phyloP scores from a whole-genome alignment of 495 filamentous ascomycete species.

The Aspergillus wentii region DNA sequence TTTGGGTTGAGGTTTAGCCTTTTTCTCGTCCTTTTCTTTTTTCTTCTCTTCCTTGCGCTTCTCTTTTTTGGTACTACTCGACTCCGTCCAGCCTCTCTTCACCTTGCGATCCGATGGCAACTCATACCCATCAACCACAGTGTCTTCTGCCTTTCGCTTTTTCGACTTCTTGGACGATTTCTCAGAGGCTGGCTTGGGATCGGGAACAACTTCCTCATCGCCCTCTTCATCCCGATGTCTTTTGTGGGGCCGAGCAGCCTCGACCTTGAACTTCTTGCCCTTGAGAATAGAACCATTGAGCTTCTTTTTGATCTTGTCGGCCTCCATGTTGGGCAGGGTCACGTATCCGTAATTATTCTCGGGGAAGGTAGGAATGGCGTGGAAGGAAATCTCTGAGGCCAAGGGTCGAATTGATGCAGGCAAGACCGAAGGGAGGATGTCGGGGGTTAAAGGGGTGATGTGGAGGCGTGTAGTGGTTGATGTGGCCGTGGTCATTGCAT shows the following conservation, averaged over 20 bases:
- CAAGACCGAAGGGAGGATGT: constrained; percentile 63
- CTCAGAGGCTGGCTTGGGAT: constrained; percentile 18
- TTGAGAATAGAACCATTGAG: constrained; percentile 84
- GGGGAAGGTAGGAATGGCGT: constrained; percentile 76
- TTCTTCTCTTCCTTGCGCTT: constrained; percentile 43
- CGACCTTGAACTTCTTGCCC: constrained; percentile 78
- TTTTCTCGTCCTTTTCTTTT: constrained; percentile 48
- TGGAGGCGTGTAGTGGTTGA: constrained; percentile 60
- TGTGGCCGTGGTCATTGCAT: constrained; percentile 27
- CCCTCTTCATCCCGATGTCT: constrained; percentile 34
- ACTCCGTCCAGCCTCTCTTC: constrained; percentile 86
- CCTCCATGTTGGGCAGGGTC: constrained; percentile 72
- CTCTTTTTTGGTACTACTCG: constrained; percentile 47
- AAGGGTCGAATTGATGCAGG: constrained; percentile 58
- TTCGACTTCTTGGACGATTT: constrained; percentile 42
- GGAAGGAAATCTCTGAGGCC: constrained; percentile 81
- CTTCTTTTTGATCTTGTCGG: constrained; percentile 85
- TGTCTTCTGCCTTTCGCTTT: constrained; percentile 61
- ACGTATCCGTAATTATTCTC: constrained; percentile 88
- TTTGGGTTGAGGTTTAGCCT: constrained; percentile 52
- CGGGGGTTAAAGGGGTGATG: constrained; percentile 75
- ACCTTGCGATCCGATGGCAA: constrained; percentile 70
- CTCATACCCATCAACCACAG: constrained; percentile 64
- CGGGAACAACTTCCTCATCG: constrained; percentile 18
- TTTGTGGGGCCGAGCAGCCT: constrained; percentile 65